These are phyloP conservation scores for Cladosporium sp. DNA, from an alignment of 2,329 filamentous ascomycete genomes.

Conservation along the genomic window DNA sequence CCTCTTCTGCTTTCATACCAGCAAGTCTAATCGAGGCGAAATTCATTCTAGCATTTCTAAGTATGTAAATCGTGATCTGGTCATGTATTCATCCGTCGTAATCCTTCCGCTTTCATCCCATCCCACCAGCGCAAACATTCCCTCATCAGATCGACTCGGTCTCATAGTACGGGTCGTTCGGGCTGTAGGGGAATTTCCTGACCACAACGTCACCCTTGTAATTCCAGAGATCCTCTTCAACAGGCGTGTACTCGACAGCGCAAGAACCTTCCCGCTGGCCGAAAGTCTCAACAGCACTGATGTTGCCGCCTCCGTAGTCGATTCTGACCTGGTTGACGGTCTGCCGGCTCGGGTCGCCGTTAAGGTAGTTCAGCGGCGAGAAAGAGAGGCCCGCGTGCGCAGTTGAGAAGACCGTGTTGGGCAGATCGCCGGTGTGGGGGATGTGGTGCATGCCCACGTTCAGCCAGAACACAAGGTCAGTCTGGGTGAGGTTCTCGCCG, in stretches of 20 bases:
- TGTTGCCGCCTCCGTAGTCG: background rate
- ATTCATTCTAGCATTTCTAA: no score
- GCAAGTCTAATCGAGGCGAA: no score
- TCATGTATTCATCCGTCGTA: no score
- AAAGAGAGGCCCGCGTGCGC: background rate
- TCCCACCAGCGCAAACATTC: no score
- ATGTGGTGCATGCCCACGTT: conserved; percentile 56
- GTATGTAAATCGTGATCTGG: no score
- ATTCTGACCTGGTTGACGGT: conserved; percentile 7
- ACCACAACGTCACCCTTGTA: conserved; percentile 41
- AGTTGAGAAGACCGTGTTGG: conserved; percentile 22
- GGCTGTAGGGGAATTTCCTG: conserved; percentile 43
- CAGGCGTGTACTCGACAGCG: conserved; percentile 31
- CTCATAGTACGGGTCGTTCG: conserved; percentile 36
- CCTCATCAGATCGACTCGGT: conserved; percentile 18
- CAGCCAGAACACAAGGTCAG: conserved; percentile 49
- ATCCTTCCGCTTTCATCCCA: no score
- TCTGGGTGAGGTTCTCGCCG: conserved; percentile 45
- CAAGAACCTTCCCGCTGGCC: conserved; percentile 24
- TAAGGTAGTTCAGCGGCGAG: background rate
- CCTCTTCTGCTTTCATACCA: no score
- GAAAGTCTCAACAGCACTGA: background rate
- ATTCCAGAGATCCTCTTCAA: conserved; percentile 29
- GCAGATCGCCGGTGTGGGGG: conserved; percentile 32
- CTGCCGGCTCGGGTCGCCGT: conserved; percentile 11